phyloP scores from a whole-genome alignment of 257 asterid genomes.

The Eustoma russellianum region DNA sequence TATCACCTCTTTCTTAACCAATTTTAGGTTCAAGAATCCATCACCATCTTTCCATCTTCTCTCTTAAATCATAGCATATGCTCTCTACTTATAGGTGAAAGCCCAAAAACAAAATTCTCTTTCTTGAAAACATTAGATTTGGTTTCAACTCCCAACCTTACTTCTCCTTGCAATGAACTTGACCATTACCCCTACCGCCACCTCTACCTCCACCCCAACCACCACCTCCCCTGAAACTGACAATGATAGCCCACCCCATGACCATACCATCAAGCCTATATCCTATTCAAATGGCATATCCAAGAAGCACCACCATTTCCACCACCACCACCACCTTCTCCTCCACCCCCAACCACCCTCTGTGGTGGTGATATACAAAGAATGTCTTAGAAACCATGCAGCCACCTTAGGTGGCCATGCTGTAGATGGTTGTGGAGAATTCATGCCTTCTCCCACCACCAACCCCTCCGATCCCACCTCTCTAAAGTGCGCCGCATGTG shows the following conservation, averaged over 20 bases:
- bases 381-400: conserved; percentile 75
- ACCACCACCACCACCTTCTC: conserved; percentile 17
- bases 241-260: conserved; percentile 58
- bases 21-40: not conserved
- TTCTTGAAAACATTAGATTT: conserved; percentile 14
- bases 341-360: conserved; percentile 9
- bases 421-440: conserved; percentile 85
- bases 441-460: conserved; percentile 37
- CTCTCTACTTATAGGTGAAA: conserved; percentile 6
- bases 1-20: conserved; percentile 1
- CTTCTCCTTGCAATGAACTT: conserved; percentile 32
- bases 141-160: conserved; percentile 3
- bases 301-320: conserved; percentile 14
- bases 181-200: conserved; percentile 14
- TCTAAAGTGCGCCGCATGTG: conserved; percentile 65
- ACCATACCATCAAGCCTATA: conserved; percentile 19
- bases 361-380: conserved; percentile 20
- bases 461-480: conserved; percentile 26
- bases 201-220: conserved; percentile 20
- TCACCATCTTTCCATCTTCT: not conserved
- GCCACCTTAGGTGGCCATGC: conserved; percentile 60
- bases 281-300: conserved; percentile 28
- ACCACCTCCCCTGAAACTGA: conserved; percentile 39
- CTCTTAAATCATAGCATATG: conserved; percentile 6
- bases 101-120: conserved; percentile 1